Conservation (phyloP, 768 basidiomycete species). For the Pulveroboletus sp. region DNA sequence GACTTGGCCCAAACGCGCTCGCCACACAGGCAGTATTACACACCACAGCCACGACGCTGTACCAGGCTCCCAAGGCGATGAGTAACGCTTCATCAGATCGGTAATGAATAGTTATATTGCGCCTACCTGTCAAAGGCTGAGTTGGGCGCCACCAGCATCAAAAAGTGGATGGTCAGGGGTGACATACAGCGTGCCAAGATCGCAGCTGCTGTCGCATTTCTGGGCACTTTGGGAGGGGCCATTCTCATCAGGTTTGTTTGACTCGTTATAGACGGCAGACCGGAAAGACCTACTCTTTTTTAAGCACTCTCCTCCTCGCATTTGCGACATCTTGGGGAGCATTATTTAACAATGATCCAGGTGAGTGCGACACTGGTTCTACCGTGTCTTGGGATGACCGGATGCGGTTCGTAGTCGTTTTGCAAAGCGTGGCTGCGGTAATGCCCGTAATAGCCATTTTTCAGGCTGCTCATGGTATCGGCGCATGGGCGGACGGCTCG, state of each 20-base stretch:
- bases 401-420: conserved; percentile 30
- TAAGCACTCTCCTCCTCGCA: conserved; percentile 41
- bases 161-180: conserved; percentile 21
- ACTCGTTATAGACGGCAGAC: background rate
- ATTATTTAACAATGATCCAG: conserved; percentile 57
- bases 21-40: conserved; percentile 27
- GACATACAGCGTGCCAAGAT: conserved; percentile 18
- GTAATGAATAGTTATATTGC: conserved; percentile 14
- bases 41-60: conserved; percentile 21
- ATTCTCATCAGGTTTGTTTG: conserved; percentile 8
- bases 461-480: conserved; percentile 21
- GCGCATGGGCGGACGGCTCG: conserved; percentile 17
- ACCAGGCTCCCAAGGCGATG: conserved; percentile 22
- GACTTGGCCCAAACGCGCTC: conserved; percentile 21
- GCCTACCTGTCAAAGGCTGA: background rate
- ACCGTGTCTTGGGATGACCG: background rate
- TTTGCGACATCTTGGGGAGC: conserved; percentile 51
- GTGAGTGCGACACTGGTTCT: conserved; percentile 18
- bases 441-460: conserved; percentile 42
- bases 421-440: conserved; percentile 47
- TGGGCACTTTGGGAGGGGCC: conserved; percentile 12
- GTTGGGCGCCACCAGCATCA: conserved; percentile 9
- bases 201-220: conserved; percentile 15
- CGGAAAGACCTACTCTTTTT: background rate
- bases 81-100: conserved; percentile 21